A percentile compares a stretch with the other conserved stretches of the same genome.
Evolutionary conservation across 257 asterid species (phyloP).

Genomic region (Ehretia macrophylla): DNA sequence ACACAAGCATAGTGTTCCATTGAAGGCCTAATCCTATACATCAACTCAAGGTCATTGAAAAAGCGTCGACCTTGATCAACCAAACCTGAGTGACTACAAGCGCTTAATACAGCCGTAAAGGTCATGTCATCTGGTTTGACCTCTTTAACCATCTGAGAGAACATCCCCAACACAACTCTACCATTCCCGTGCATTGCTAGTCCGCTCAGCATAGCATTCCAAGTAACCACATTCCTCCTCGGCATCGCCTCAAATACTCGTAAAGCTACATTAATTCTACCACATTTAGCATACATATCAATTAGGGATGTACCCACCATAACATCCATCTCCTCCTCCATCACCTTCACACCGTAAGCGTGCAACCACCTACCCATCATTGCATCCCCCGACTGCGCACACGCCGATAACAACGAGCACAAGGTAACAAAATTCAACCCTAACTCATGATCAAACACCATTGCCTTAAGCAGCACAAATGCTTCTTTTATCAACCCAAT

Average conservation of each 20-base stretch:
- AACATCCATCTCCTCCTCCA: constrained; percentile 31
- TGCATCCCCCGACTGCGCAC: constrained; percentile 57
- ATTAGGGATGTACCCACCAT: constrained; percentile 61
- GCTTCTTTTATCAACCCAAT: constrained; percentile 49
- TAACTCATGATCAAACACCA: constrained; percentile 41
- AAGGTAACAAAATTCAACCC: constrained; percentile 43
- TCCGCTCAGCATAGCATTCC: constrained; percentile 80
- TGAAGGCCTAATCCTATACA: constrained; percentile 47
- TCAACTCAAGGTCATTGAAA: constrained; percentile 44
- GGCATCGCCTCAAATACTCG: constrained; percentile 43
- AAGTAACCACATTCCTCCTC: constrained; percentile 42
- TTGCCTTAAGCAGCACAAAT: constrained; percentile 43
- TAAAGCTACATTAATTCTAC: constrained; percentile 45
- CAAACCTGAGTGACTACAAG: constrained; percentile 84
- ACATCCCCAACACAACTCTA: constrained; percentile 38
- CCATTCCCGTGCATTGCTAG: constrained; percentile 87
- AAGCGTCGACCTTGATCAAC: constrained; percentile 58
- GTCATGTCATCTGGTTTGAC: constrained; percentile 62
- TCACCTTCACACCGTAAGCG: constrained; percentile 40
- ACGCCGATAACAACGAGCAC: constrained; percentile 58
- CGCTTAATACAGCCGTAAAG: constrained; percentile 65
- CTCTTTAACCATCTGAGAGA: constrained; percentile 53
- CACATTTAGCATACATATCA: constrained; percentile 90
- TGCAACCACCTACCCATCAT: constrained; percentile 68
- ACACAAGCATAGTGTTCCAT: constrained; percentile 72